These are phyloP conservation scores for Evernia prunastri DNA, from an alignment of 495 filamentous ascomycete species.

Conservation along the genomic window DNA sequence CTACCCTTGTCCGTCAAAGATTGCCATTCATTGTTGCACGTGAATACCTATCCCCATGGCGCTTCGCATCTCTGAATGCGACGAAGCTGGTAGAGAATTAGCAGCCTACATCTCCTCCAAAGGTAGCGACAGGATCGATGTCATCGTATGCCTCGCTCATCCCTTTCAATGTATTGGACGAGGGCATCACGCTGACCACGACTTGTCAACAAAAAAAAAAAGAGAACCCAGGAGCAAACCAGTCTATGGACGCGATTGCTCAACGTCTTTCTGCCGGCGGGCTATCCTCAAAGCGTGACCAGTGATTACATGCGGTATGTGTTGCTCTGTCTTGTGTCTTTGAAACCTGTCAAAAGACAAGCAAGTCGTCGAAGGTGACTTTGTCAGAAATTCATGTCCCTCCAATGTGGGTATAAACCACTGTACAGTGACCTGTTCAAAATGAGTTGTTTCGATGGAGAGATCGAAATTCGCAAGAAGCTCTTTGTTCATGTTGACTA, in stretches of 20 bases:
- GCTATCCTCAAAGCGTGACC: constrained; percentile 87
- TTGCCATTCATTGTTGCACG: neutral
- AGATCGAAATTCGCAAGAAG: neutral
- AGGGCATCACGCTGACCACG: neutral
- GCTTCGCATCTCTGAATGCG: constrained; percentile 34
- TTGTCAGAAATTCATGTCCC: too few relatives aligned
- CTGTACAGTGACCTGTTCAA: too few relatives aligned
- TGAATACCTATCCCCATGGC: neutral
- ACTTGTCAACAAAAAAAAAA: constrained; percentile 5
- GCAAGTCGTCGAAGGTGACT: neutral
- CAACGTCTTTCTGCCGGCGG: constrained; percentile 82
- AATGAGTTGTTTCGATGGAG: neutral
- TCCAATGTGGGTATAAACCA: too few relatives aligned
- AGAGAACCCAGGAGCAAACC: constrained; percentile 19
- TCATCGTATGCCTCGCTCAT: constrained; percentile 22
- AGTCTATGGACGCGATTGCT: constrained; percentile 40
- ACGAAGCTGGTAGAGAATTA: constrained; percentile 46
- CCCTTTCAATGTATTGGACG: neutral
- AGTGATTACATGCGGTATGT: constrained; percentile 75
- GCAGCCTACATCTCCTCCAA: constrained; percentile 40
- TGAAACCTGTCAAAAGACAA: neutral
- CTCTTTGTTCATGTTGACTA: neutral
- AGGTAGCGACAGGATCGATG: constrained; percentile 24
- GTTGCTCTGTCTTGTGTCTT: neutral
- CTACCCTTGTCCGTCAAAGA: neutral